Evolutionary conservation across 805 yeast species (phyloP).

Genomic region (Pichia cabralensis): DNA sequence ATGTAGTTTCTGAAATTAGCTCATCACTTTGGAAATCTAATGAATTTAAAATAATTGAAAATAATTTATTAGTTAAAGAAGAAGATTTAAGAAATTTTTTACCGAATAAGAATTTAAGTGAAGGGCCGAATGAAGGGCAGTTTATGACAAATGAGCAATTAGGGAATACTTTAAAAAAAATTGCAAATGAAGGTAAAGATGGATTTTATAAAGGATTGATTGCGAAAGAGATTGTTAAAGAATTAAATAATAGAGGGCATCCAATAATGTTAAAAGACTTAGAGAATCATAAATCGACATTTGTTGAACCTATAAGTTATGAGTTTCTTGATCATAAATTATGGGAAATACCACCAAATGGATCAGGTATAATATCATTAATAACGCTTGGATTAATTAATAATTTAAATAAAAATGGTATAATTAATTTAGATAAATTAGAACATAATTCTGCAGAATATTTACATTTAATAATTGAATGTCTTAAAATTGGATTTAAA

Average conservation of each 20-base stretch:
- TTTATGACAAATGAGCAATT: conserved; percentile 40
- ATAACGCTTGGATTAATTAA: conserved; percentile 58
- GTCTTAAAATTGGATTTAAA: conserved; percentile 60
- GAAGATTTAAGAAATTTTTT: conserved; percentile 26
- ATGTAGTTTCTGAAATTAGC: conserved; percentile 52
- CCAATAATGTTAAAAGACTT: conserved; percentile 48
- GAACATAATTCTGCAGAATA: conserved; percentile 64
- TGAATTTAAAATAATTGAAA: conserved; percentile 29
- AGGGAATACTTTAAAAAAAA: conserved; percentile 41
- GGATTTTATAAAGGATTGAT: conserved; percentile 67
- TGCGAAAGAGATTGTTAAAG: conserved; percentile 54
- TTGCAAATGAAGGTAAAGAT: conserved; percentile 48
- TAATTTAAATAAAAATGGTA: conserved; percentile 37
- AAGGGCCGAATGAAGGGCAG: conserved; percentile 51
- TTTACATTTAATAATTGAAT: conserved; percentile 59
- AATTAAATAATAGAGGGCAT: conserved; percentile 45
- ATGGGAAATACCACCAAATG: conserved; percentile 83
- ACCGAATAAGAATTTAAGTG: conserved; percentile 22
- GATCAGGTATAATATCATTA: conserved; percentile 71
- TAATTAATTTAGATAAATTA: conserved; percentile 32
- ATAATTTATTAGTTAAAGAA: conserved; percentile 24
- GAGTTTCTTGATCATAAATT: conserved; percentile 44
- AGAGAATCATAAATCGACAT: conserved; percentile 43
- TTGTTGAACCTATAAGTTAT: conserved; percentile 53
- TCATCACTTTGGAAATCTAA: conserved; percentile 38